phyloP scores from a whole-genome alignment of 306 rosid species.

The Alnus rubra region DNA sequence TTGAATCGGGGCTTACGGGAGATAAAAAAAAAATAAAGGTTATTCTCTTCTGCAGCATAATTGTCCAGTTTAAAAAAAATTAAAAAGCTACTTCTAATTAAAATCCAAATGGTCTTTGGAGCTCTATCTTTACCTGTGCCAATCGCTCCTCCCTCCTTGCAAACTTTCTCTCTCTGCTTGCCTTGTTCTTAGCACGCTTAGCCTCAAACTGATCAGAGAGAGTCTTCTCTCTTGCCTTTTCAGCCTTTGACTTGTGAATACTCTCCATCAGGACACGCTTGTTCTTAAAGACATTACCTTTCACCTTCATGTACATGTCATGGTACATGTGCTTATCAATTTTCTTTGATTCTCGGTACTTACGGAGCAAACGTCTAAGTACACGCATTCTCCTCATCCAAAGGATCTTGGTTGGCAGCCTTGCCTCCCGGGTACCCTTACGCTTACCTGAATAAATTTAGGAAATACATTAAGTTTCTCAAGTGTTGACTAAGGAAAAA shows the following conservation, averaged over 20 bases:
- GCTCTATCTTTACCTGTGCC: conserved; percentile 34
- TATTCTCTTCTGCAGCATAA: not conserved
- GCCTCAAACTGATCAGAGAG: conserved; percentile 51
- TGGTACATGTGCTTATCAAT: conserved; percentile 54
- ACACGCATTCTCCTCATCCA: conserved; percentile 67
- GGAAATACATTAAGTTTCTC: not conserved
- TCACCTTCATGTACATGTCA: conserved; percentile 57
- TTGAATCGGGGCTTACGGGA: not conserved
- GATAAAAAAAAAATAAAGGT: not conserved
- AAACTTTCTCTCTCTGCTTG: conserved; percentile 50
- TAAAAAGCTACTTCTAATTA: not conserved
- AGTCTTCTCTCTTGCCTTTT: conserved; percentile 52
- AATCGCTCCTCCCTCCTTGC: conserved; percentile 50
- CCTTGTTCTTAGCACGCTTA: conserved; percentile 53
- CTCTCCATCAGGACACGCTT: conserved; percentile 59
- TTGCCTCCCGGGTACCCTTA: conserved; percentile 64
- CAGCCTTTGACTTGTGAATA: conserved; percentile 55
- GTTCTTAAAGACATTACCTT: conserved; percentile 55
- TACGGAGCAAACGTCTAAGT: conserved; percentile 50
- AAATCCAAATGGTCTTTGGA: not conserved
- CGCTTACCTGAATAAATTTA: conserved; percentile 49
- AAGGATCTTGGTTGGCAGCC: conserved; percentile 57
- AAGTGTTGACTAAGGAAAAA: not conserved
- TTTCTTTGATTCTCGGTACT: conserved; percentile 49
- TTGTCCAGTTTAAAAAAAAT: not conserved